phyloP scores from a whole-genome alignment of 2,329 filamentous ascomycete genomes.

The Hypoxylon sp. region DNA sequence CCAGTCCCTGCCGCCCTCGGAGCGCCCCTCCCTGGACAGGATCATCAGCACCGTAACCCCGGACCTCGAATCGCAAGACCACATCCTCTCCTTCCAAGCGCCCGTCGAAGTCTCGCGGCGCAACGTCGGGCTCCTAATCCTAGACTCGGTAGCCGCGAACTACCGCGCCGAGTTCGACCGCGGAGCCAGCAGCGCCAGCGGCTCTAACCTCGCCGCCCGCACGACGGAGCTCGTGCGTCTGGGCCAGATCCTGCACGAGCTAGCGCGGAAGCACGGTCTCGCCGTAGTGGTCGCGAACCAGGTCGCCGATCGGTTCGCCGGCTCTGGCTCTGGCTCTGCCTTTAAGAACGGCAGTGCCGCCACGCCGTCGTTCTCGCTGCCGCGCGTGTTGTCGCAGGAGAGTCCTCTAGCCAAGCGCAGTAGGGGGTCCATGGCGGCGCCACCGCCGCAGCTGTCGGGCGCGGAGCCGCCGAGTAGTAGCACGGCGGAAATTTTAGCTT shows the following conservation, averaged over 20 bases:
- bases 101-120: slow-evolving; percentile 85
- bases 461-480: slow-evolving; percentile 60
- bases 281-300: slow-evolving; percentile 96
- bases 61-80: slow-evolving; percentile 94
- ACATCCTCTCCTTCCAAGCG: slow-evolving; percentile 93
- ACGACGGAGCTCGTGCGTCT: slow-evolving; percentile 81
- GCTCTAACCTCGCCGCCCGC: slow-evolving; percentile 78
- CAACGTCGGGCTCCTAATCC: slow-evolving; percentile 83
- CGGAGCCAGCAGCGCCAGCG: slow-evolving; percentile 59
- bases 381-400: slow-evolving; percentile 58
- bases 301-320: slow-evolving; percentile 86
- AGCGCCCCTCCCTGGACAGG: slow-evolving; percentile 76
- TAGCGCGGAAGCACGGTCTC: slow-evolving; percentile 81
- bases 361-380: slow-evolving; percentile 36
- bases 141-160: slow-evolving; percentile 96
- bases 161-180: slow-evolving; percentile 92
- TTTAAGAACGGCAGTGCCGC: slow-evolving; percentile 34
- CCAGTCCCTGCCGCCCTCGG: slow-evolving; percentile 47
- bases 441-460: slow-evolving; percentile 51
- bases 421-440: slow-evolving; percentile 53
- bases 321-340: slow-evolving; percentile 41
- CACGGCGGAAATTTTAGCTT: slow-evolving; percentile 53
- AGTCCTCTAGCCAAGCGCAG: slow-evolving; percentile 67
- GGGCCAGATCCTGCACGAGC: slow-evolving; percentile 79
- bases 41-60: slow-evolving; percentile 87